Base-by-base conservation (phyloP, 2,329 filamentous ascomycete genomes). In the Diaporthe capsici region DNA sequence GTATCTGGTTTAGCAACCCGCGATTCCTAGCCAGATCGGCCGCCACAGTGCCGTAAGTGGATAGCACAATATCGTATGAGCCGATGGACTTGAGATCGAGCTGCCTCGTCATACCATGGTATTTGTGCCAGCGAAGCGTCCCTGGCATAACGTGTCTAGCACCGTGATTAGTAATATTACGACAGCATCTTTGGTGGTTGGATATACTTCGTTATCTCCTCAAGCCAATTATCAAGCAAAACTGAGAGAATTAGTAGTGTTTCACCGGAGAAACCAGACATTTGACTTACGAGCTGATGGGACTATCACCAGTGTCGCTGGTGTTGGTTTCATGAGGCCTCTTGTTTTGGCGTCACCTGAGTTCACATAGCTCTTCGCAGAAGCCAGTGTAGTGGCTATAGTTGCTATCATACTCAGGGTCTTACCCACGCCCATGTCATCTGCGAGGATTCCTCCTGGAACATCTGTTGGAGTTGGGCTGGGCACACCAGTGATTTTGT, bases 401-500 rank as follows among this genome's bases (percentile, higher is more conserved):
- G 74, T 73, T 47, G 77, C 65, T 12, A 80, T 75, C 76, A 80
- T 78, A 22, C 68, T 79, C 7, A 80, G 70, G 12, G 79, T 79
- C 58, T 80, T 80, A 25, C 79, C 79, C 6, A 80, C 51, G 1
- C 78, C 78, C 79, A 80, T 80, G 2, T 75, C 79, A 75, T 80
- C 79, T 3, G 75, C 79, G 20, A 80, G 49, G 31, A 80, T 78
- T 28, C 79, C 79, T n/a, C 79, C 79, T 22, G 39, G 63, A 1
- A 72, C 61, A 22, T 80, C 79, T 5, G 73, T 22, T 3, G 72
- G 63, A 17, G 55, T 72, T 25, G 44, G 15, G 22, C 74, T 76
- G 22, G 55, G 51, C 7, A 71, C 44, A 13, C 68, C 68, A 28
- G 53, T 60, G 15, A 71, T 71, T 17, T 71, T 71, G 25, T 71